These are phyloP conservation scores for Bimuria novae-zelandiae DNA, from an alignment of 2,329 filamentous ascomycete species.

Conservation along the genomic window DNA sequence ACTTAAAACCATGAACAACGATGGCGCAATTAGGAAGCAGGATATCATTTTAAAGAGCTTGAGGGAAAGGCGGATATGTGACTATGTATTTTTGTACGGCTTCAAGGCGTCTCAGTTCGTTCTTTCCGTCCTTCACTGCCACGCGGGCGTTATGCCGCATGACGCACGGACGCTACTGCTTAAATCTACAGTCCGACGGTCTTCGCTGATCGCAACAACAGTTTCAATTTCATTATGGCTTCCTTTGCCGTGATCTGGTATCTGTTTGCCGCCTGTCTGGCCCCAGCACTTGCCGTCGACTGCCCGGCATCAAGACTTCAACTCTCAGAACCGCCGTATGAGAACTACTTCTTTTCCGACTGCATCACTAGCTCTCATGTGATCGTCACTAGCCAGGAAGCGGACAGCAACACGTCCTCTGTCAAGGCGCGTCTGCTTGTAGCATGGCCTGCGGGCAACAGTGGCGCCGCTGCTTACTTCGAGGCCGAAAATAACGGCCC, in stretches of 20 bases:
- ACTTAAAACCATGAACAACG: neutral
- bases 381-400: conserved; percentile 62
- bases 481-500: conserved; percentile 59
- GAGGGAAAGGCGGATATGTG: neutral
- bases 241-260: conserved; percentile 5
- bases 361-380: conserved; percentile 64
- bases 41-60: neutral
- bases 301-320: conserved; percentile 41
- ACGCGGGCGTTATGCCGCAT: neutral
- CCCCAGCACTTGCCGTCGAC: neutral
- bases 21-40: neutral
- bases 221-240: conserved; percentile 25
- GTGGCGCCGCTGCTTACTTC: conserved; percentile 63
- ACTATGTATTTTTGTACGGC: neutral
- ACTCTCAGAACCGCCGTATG: conserved; percentile 62
- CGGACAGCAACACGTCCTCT: conserved; percentile 59
- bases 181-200: neutral
- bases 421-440: conserved; percentile 62
- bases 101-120: neutral
- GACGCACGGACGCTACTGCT: conserved; percentile 5
- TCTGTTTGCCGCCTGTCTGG: neutral
- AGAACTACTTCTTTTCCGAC: conserved; percentile 70
- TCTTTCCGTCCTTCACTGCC: neutral
- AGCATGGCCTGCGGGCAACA: conserved; percentile 70
- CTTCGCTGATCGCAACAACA: neutral